Evolutionary conservation across 106 monocot genomes (phyloP).

Genomic region (Dioscorea zingiberensis): DNA sequence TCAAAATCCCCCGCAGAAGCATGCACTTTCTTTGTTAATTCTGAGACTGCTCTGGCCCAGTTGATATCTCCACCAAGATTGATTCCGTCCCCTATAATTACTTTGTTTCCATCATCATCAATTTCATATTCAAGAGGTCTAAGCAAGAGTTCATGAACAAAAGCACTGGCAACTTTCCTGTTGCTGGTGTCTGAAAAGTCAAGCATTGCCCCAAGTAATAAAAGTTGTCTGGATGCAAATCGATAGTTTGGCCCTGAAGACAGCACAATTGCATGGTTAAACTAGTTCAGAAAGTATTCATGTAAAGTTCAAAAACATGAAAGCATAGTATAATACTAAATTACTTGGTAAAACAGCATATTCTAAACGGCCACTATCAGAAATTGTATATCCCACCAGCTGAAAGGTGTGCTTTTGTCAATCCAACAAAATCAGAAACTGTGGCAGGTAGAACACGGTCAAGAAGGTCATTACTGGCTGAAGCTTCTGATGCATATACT

Average conservation of each 20-base stretch:
- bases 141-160: conserved; percentile 65
- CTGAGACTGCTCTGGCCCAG: conserved; percentile 70
- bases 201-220: conserved; percentile 76
- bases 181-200: conserved; percentile 86
- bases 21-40: conserved; percentile 76
- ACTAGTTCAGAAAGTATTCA: too few relatives aligned
- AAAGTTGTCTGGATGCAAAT: conserved; percentile 73
- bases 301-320: neutral
- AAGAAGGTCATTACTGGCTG: conserved; percentile 76
- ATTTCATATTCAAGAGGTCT: conserved; percentile 57
- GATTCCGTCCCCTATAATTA: conserved; percentile 77
- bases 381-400: conserved; percentile 42
- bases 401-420: conserved; percentile 82
- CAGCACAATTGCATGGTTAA: neutral
- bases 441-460: conserved; percentile 76
- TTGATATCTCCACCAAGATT: conserved; percentile 76
- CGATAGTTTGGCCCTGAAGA: conserved; percentile 74
- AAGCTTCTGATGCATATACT: conserved; percentile 92
- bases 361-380: too few relatives aligned
- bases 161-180: conserved; percentile 65
- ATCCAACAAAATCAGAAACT: conserved; percentile 68
- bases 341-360: too few relatives aligned
- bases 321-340: too few relatives aligned
- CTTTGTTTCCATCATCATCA: conserved; percentile 60
- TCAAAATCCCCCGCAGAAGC: conserved; percentile 89